Conservation (phyloP, 2,329 filamentous ascomycete species). For the Calonectria pseudoturangicola region DNA sequence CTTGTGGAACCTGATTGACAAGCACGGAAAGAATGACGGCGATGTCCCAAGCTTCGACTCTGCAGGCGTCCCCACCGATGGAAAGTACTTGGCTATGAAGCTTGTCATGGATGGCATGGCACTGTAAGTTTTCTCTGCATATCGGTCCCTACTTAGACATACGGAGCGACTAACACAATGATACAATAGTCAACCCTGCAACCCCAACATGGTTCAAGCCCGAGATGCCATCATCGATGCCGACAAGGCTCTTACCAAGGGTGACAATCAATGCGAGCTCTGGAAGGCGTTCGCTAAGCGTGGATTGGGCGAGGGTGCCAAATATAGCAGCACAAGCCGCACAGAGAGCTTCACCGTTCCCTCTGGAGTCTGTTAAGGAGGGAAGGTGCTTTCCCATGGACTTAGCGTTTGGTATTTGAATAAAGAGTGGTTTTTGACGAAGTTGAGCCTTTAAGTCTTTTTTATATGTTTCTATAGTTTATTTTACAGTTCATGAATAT, state of each 20-base stretch:
- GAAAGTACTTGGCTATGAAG: slow-evolving; percentile 71
- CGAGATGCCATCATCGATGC: slow-evolving; percentile 75
- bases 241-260: slow-evolving; percentile 70
- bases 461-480: background rate
- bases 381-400: background rate
- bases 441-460: background rate
- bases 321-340: slow-evolving; percentile 53
- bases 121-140: slow-evolving; percentile 53
- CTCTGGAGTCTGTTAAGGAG: slow-evolving; percentile 49
- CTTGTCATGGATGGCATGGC: slow-evolving; percentile 71
- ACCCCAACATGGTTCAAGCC: slow-evolving; percentile 71
- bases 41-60: slow-evolving; percentile 63
- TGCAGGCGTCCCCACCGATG: slow-evolving; percentile 70
- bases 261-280: slow-evolving; percentile 69
- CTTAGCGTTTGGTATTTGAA: background rate
- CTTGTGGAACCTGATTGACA: slow-evolving; percentile 75
- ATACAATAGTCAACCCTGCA: slow-evolving; percentile 69
- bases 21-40: slow-evolving; percentile 69
- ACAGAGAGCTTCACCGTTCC: slow-evolving; percentile 58
- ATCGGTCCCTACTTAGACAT: too few relatives aligned
- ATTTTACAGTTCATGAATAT: background rate
- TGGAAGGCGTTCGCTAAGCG: slow-evolving; percentile 75
- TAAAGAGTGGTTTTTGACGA: background rate
- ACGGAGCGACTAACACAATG: slow-evolving; percentile 8
- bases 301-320: slow-evolving; percentile 67